These are phyloP conservation scores for Penicillium manginii DNA, from an alignment of 495 filamentous ascomycete species.

Conservation along the genomic window DNA sequence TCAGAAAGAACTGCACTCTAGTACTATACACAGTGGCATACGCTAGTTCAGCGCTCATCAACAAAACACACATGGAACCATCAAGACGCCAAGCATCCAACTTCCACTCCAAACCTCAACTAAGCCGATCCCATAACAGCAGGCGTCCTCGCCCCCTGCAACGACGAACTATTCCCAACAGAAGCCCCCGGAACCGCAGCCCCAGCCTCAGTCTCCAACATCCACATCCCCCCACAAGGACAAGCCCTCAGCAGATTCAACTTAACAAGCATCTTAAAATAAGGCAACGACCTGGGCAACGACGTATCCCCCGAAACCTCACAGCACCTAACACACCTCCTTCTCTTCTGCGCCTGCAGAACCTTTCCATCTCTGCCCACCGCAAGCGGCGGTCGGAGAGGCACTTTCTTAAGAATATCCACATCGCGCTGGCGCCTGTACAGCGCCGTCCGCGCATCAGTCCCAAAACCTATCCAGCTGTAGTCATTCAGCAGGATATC, in stretches of 20 bases:
- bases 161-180: neutral
- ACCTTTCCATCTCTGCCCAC: constrained; percentile 11
- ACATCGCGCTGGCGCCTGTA: constrained; percentile 43
- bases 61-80: too few species aligned
- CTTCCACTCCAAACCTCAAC: too few species aligned
- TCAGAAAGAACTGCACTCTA: too few species aligned
- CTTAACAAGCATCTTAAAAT: constrained; percentile 46
- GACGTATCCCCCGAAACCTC: constrained; percentile 44
- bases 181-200: constrained; percentile 2
- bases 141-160: too few species aligned
- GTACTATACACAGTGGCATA: too few species aligned
- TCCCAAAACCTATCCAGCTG: constrained; percentile 52
- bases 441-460: constrained; percentile 41
- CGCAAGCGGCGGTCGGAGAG: constrained; percentile 26
- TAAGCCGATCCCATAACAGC: too few species aligned
- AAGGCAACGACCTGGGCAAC: constrained; percentile 38
- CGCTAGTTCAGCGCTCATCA: too few species aligned
- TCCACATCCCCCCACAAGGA: constrained; percentile 52
- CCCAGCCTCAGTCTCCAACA: constrained; percentile 34
- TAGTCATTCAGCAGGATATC: constrained; percentile 53
- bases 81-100: too few species aligned
- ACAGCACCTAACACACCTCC: constrained; percentile 49
- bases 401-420: constrained; percentile 51
- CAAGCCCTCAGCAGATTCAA: constrained; percentile 45
- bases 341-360: constrained; percentile 18